Base-by-base conservation (phyloP, 768 basidiomycete genomes). In the Lyophyllum shimeji region DNA sequence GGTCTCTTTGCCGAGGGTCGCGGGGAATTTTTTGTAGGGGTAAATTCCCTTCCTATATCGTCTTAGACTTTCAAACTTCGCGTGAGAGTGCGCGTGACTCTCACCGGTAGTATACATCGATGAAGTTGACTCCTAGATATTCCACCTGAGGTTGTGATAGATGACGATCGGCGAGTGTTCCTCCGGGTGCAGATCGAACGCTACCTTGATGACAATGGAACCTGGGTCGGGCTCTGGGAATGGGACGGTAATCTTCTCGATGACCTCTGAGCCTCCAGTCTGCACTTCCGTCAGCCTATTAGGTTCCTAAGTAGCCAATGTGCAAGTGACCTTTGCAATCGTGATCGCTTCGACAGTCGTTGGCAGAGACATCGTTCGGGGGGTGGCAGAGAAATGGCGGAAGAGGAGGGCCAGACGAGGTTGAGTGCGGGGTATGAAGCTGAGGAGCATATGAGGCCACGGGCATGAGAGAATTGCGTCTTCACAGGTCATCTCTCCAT, bases 111-210 rank as follows among this genome's bases (percentile, higher is more conserved):
- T 97, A 95, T 43, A 84, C 85, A 67, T 91, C 89, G 66, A 89
- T 93, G 68, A 90, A 97, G 75, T 97, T 97, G 63, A 96, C 81
- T 7, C 91, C 92, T 8, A 79, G 73, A 62, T 86, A 93, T 61
- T 91, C 83, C 21, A 86, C 76, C 89, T 88, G 29, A 5, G 29
- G 29, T 7, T 24, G n/a, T 27, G 29, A 12, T 23, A 29, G 24
- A 29, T 5, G 29, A 29, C 29, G 29, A 29, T n/a, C 46, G 11
- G 46, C 15, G 44, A 17, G 25, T 20, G 27, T 51, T 57, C 31
- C 18, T 23, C 46, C 31, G 37, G n/a, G 43, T 17, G 15, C 21
- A n/a, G 15, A 20, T 11, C 12, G 15, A 47, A 40, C 1, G 3
- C 9, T 48, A 74, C 78, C 67, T 75, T 74, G 74, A 81, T 75